Base-by-base conservation (phyloP, 352 stramenopile species). In the Paralagenidium karlingii region DNA sequence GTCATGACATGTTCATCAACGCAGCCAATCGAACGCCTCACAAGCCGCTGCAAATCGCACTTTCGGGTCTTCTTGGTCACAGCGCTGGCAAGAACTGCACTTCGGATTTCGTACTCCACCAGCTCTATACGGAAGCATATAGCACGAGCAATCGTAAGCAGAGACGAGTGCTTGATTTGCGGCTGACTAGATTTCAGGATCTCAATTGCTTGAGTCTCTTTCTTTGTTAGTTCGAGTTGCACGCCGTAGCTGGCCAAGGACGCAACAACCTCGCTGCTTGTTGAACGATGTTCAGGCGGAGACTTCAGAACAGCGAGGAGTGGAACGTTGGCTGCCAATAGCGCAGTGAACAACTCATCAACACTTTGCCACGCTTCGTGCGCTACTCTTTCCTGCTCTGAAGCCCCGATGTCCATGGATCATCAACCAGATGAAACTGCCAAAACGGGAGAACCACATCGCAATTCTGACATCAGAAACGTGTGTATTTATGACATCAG, bases 51-150 rank as follows among this genome's bases (percentile, higher is more conserved):
- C 1, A 67, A 24, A 33, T 76, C 57, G 1, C 55, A 8, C 22
- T 54, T 59, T 3, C 36, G 8, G 3, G 26, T 28, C 27, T 64
- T 67, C 8, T 24, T 37, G 4, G 27, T 47, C 6, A 46, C 26
- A 10, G 41, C 24, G 3, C 47, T 40, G 10, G 56, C 38, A 0
- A 52, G 18, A 19, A 71, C 34, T 0, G 55, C 53, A 7, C 54
- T 40, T 4, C 63, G 63, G 11, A 77, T 36, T 40, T 77, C 57
- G 39, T 66, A 66, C 41, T 77, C 63, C 32, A 63, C 53, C 24
- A 73, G 45, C 42, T 77, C 63, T 16, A 68, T 38, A 10, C 47
- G 53, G 40, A 77, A 77, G 3, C 45, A 53, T n/a, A 51, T 40
- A 1, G 47, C 45, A 2, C 48, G 47, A 1, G 48, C 48, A 31